A percentile compares a stretch with the other conserved stretches of the same genome.
Evolutionary conservation across 441 rosid species (phyloP).

Genomic region (Isatis lusitanica): DNA sequence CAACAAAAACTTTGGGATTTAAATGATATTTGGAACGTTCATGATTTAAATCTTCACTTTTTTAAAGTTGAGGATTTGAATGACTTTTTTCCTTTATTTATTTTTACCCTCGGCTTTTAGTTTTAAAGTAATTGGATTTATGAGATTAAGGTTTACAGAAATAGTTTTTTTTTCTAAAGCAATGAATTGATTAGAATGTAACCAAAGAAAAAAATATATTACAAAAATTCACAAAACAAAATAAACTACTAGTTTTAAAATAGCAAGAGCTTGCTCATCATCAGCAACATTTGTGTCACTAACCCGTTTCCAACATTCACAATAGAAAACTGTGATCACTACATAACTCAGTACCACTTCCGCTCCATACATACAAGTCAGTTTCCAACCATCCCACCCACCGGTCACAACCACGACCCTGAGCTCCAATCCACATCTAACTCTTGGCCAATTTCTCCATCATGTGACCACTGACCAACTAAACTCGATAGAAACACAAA

Average conservation of each 20-base stretch:
- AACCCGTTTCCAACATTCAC: slow-evolving; percentile 56
- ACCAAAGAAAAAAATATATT: no score
- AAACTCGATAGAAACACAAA: slow-evolving; percentile 48
- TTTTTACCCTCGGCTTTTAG: no score
- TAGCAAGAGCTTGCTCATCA: slow-evolving; percentile 4
- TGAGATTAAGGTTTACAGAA: no score
- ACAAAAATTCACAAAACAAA: neutral
- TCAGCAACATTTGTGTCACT: slow-evolving; percentile 16
- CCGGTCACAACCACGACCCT: slow-evolving; percentile 35
- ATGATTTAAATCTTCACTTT: no score
- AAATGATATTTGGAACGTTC: no score
- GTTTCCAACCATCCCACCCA: slow-evolving; percentile 38
- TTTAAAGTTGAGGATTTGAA: no score
- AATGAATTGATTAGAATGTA: neutral
- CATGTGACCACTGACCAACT: slow-evolving; percentile 41
- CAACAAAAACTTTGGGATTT: no score
- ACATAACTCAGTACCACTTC: neutral
- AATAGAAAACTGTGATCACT: slow-evolving; percentile 59
- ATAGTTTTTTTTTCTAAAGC: neutral
- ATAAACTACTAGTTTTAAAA: neutral
- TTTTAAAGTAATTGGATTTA: no score
- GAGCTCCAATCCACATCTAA: slow-evolving; percentile 25
- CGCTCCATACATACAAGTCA: slow-evolving; percentile 51
- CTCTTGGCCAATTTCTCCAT: slow-evolving; percentile 47
- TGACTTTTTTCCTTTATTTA: no score